phyloP scores from a whole-genome alignment of 2,329 filamentous ascomycete species.

The Monosporascus sp. region DNA sequence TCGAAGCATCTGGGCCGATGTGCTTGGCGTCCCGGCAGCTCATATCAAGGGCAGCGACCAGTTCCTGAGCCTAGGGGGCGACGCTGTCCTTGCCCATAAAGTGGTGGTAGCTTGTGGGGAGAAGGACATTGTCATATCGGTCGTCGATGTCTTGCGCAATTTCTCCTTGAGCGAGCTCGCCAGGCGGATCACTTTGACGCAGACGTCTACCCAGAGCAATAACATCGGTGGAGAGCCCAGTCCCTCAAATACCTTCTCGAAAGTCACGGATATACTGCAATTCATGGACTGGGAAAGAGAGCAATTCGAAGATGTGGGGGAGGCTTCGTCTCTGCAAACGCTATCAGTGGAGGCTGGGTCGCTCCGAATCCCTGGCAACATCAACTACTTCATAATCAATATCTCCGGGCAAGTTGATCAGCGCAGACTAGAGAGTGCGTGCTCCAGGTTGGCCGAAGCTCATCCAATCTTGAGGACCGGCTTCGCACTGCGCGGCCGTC shows the following conservation, averaged over 20 bases:
- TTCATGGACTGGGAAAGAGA: conserved; percentile 35
- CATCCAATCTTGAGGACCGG: conserved; percentile 52
- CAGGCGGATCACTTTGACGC: conserved; percentile 21
- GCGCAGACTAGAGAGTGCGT: conserved; percentile 42
- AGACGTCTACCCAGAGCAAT: conserved; percentile 10
- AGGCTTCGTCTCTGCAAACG: conserved; percentile 44
- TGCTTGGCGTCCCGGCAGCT: conserved; percentile 34
- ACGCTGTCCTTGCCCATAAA: conserved; percentile 38
- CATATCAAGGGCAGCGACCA: conserved; percentile 38
- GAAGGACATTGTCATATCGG: conserved; percentile 34
- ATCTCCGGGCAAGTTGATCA: conserved; percentile 39
- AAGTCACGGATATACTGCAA: conserved; percentile 36
- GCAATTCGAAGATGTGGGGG: conserved; percentile 42
- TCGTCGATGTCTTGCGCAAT: conserved; percentile 39
- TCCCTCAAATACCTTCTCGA: conserved; percentile 31
- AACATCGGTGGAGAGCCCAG: conserved; percentile 5
- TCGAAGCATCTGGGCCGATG: conserved; percentile 42
- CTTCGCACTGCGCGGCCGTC: conserved; percentile 43
- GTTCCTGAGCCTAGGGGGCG: conserved; percentile 44
- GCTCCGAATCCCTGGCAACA: conserved; percentile 37
- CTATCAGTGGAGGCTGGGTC: conserved; percentile 44
- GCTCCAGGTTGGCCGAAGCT: conserved; percentile 36
- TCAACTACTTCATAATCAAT: conserved; percentile 44
- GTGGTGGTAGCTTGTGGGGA: conserved; percentile 41
- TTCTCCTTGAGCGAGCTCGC: conserved; percentile 42